Evolutionary conservation across 352 stramenopile species (phyloP), one percentile per base, ranked within the genome.

Genomic region (Pythium aquatile): DNA sequence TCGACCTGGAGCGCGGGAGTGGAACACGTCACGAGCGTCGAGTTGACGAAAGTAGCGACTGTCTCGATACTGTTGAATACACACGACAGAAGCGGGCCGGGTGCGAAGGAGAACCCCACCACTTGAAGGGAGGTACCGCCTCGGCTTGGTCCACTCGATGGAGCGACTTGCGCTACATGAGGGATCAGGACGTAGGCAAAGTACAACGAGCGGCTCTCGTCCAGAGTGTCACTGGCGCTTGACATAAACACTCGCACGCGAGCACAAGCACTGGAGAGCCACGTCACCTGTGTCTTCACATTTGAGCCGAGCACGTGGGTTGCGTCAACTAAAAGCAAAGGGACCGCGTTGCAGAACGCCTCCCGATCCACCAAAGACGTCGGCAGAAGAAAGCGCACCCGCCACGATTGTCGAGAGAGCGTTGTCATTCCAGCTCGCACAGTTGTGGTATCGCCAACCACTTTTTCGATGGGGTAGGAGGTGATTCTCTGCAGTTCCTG

Each of bases 101-200:
- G 53, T 1, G 79, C 26, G 28, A 87, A 73, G 24, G 77, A 70
- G 33, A 66, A 56, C 1, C 76, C 80, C 1, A 46, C 55, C 0
- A 89, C 9, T 0, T 57, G 75, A 4, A 89, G 55, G 3, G 70
- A 75, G 0, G 78, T 86, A 4, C 75, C 75, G 17, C 80, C 80
- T 24, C 42, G 62, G 14, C 37, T 51, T 20, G 76, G 39, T 0
- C 80, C 80, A 5, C 68, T 56, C 1, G 30, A 10, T n/a, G 61
- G 61, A 9, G 11, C 51, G 1, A 57, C 42, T 5, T 2, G 4
- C 17, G 32, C 8, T 3, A 62, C 54, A 4, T 58, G n/a, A 10
- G 61, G 61, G 4, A 54, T 33, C 7, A 54, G 61, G n/a, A 47
- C 40, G 32, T 62, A 68, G 0, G 30, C 52, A 54, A 61, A 68